Percentiles rank a stretch among this genome's conserved stretches.
phyloP scores from a whole-genome alignment of 352 stramenopile genomes.

The Phytophthora citrophthora region DNA sequence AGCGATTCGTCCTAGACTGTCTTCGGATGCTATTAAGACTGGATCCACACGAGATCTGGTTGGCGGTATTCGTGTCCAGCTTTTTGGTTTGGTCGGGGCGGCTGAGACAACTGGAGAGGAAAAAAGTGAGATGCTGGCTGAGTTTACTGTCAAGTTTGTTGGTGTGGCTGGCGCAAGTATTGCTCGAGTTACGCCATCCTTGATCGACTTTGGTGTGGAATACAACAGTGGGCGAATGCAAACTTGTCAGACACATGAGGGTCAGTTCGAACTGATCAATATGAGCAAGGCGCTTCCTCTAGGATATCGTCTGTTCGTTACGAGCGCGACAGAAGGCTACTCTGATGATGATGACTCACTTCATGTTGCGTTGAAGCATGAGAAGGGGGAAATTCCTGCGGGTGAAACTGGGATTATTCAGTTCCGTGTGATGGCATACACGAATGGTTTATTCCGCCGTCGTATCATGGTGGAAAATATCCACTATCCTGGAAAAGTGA shows the following conservation, averaged over 20 bases:
- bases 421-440: slow-evolving; percentile 73
- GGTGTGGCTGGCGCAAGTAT: slow-evolving; percentile 84
- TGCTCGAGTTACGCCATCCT: slow-evolving; percentile 61
- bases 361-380: slow-evolving; percentile 68
- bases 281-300: slow-evolving; percentile 82
- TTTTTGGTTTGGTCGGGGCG: slow-evolving; percentile 53
- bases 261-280: slow-evolving; percentile 81
- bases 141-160: slow-evolving; percentile 92
- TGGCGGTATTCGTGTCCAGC: slow-evolving; percentile 87
- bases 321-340: slow-evolving; percentile 65
- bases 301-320: slow-evolving; percentile 77
- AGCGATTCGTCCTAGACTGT: slow-evolving; percentile 81
- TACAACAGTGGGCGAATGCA: slow-evolving; percentile 52
- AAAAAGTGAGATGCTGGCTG: slow-evolving; percentile 77
- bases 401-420: slow-evolving; percentile 60
- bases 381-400: slow-evolving; percentile 75
- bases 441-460: slow-evolving; percentile 78
- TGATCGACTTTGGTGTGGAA: slow-evolving; percentile 86
- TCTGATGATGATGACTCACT: slow-evolving; percentile 82
- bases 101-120: slow-evolving; percentile 37
- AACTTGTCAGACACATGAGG: slow-evolving; percentile 61
- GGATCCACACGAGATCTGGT: slow-evolving; percentile 81
- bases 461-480: slow-evolving; percentile 87
- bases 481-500: slow-evolving; percentile 83
- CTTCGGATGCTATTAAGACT: slow-evolving; percentile 81